These are phyloP conservation scores for Ophiostoma perfectum DNA, from an alignment of 2,329 filamentous ascomycete genomes.

Conservation along the genomic window DNA sequence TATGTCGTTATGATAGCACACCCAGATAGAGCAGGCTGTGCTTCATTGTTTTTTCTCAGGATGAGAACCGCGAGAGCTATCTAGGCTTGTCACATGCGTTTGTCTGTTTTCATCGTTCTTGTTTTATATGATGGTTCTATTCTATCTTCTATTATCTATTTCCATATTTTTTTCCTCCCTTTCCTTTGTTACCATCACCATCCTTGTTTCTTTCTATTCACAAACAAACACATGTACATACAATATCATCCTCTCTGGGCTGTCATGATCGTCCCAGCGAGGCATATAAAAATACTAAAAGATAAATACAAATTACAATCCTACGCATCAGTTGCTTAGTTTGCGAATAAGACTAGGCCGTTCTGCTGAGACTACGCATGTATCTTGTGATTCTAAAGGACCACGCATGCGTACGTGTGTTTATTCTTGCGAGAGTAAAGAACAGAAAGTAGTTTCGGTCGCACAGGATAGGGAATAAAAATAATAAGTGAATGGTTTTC, in stretches of 20 bases:
- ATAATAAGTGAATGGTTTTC: too few relatives aligned
- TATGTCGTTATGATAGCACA: background rate
- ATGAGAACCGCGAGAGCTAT: background rate
- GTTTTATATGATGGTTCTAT: slow-evolving; percentile 1
- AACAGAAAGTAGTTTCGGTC: too few relatives aligned
- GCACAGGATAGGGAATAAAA: too few relatives aligned
- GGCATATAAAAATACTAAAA: background rate
- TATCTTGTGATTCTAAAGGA: too few relatives aligned
- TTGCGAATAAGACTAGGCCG: too few relatives aligned
- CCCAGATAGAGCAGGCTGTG: background rate
- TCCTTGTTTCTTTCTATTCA: background rate
- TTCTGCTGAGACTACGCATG: too few relatives aligned
- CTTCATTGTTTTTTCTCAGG: background rate
- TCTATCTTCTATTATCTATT: background rate
- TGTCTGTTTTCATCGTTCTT: background rate
- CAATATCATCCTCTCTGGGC: background rate
- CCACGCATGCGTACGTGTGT: too few relatives aligned
- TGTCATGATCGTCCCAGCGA: too few relatives aligned
- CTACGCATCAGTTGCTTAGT: background rate
- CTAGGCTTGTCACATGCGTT: background rate
- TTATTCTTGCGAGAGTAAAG: too few relatives aligned
- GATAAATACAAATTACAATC: background rate
- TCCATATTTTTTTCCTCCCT: background rate
- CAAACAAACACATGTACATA: background rate
- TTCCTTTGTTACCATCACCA: background rate